Conservation (phyloP, 495 filamentous ascomycete genomes). For the Daldinia grandis region DNA sequence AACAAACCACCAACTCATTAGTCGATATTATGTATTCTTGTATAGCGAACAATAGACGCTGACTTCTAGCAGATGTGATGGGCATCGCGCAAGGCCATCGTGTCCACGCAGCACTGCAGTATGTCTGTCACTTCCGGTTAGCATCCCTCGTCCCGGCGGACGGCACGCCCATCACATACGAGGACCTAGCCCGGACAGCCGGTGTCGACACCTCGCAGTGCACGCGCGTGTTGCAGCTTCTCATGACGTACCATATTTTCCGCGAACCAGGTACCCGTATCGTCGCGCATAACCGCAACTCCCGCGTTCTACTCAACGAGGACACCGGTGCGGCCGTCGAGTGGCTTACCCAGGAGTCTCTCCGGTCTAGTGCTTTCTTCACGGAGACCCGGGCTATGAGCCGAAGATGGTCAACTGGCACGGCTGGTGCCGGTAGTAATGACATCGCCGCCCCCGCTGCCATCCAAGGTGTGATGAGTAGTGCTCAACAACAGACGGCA, state of each 20-base stretch:
- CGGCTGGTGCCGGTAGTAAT: background rate
- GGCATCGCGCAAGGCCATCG: conserved; percentile 39
- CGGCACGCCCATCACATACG: conserved; percentile 37
- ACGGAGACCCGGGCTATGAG: conserved; percentile 30
- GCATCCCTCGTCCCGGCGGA: conserved; percentile 31
- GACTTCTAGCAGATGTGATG: conserved; percentile 30
- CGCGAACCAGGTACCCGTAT: conserved; percentile 51
- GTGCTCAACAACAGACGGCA: conserved; percentile 6
- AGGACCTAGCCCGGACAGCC: conserved; percentile 23
- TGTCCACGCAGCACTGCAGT: conserved; percentile 36
- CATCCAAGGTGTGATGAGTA: background rate
- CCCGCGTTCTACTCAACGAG: conserved; percentile 48
- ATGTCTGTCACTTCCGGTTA: conserved; percentile 37
- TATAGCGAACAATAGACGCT: background rate
- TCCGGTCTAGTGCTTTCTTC: conserved; percentile 35
- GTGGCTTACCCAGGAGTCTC: conserved; percentile 36
- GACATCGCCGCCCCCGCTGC: background rate
- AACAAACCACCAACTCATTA: background rate
- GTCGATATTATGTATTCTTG: background rate
- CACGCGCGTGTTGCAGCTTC: conserved; percentile 35
- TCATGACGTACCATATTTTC: conserved; percentile 61
- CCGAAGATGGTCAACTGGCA: conserved; percentile 26
- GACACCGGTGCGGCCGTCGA: conserved; percentile 39
- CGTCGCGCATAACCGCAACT: conserved; percentile 49
- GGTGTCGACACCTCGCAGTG: conserved; percentile 39